Conservation (phyloP, 768 basidiomycete species). For the Clitopilus passeckerianus region DNA sequence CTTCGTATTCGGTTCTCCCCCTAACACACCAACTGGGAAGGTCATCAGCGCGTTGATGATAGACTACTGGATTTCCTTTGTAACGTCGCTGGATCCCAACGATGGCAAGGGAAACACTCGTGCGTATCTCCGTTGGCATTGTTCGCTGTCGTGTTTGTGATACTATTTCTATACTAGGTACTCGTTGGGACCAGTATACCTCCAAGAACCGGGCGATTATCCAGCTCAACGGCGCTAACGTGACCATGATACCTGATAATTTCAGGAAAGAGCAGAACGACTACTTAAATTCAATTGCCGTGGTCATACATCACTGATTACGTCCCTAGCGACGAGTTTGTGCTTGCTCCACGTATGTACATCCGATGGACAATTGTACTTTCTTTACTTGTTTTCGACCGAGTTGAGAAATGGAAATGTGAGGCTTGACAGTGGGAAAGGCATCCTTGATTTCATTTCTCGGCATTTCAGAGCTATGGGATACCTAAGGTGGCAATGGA, state of each 20-base stretch:
- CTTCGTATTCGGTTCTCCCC: slow-evolving; percentile 22
- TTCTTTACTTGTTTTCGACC: too few species aligned
- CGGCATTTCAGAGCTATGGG: too few species aligned
- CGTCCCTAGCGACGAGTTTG: slow-evolving; percentile 2
- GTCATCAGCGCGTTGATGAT: slow-evolving; percentile 29
- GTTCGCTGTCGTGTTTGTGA: too few species aligned
- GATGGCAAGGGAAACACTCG: slow-evolving; percentile 31
- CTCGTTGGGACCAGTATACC: slow-evolving; percentile 15
- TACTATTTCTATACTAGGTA: slow-evolving; percentile 3
- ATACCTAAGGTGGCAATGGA: too few species aligned
- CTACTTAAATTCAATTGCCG: slow-evolving; percentile 16
- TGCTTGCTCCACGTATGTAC: too few species aligned
- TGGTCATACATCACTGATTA: slow-evolving; percentile 18
- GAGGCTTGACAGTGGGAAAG: too few species aligned
- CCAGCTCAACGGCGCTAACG: slow-evolving; percentile 20
- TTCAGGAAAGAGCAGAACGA: slow-evolving; percentile 20
- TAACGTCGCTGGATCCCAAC: slow-evolving; percentile 35
- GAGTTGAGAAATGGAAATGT: too few species aligned
- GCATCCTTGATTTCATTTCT: too few species aligned
- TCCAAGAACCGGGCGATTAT: slow-evolving; percentile 3
- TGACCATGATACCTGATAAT: slow-evolving; percentile 18
- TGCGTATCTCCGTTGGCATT: slow-evolving; percentile 3
- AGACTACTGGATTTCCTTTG: slow-evolving; percentile 45
- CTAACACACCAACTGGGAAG: slow-evolving; percentile 11
- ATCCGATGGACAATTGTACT: too few species aligned